Conservation (phyloP, 2,329 filamentous ascomycete genomes). For the Diaporthe sp. region DNA sequence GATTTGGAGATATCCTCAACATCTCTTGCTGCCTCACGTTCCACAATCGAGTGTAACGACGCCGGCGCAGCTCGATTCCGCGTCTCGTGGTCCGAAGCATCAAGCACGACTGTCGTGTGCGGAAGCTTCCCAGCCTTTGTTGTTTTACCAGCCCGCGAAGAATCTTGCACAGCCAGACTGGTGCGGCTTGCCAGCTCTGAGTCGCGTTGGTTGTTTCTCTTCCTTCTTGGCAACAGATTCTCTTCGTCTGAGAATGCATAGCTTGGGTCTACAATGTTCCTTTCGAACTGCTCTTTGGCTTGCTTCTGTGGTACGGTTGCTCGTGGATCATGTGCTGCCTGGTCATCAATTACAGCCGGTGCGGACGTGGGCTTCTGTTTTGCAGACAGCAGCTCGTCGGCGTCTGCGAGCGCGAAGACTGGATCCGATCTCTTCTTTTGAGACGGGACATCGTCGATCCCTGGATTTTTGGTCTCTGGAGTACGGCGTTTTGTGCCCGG, state of each 20-base stretch:
- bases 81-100: background rate
- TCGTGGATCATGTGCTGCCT: background rate
- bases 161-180: slow-evolving; percentile 8
- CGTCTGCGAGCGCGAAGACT: slow-evolving; percentile 51
- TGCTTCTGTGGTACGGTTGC: background rate
- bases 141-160: background rate
- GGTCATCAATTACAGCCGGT: background rate
- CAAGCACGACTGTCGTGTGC: background rate
- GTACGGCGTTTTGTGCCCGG: background rate
- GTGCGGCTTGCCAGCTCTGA: background rate
- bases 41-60: background rate
- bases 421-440: slow-evolving; percentile 42
- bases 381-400: slow-evolving; percentile 46
- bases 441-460: background rate
- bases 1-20: background rate
- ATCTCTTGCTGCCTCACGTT: background rate
- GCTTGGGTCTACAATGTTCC: slow-evolving; percentile 43
- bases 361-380: background rate
- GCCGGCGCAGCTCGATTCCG: background rate
- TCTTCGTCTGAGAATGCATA: slow-evolving; percentile 55
- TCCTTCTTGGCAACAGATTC: slow-evolving; percentile 41
- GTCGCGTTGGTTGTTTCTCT: background rate
- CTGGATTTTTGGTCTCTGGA: background rate
- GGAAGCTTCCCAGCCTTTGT: background rate
- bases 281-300: slow-evolving; percentile 11